A percentile compares a stretch with the other conserved stretches of the same genome.
Evolutionary conservation across 768 basidiomycete species (phyloP).

Genomic region (Tephrocybe sp.): DNA sequence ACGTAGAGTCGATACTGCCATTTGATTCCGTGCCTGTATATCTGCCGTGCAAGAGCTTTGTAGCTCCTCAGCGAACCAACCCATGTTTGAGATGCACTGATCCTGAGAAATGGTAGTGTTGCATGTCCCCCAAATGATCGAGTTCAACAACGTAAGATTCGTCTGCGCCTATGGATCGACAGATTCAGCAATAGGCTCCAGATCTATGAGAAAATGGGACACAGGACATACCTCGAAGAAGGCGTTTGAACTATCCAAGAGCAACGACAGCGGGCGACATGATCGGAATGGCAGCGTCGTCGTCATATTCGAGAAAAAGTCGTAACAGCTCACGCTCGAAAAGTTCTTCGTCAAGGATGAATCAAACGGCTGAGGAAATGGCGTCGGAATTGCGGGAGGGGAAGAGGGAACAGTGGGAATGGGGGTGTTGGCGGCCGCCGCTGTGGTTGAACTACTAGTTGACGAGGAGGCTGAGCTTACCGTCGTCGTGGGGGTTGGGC

Average conservation of each 20-base stretch:
- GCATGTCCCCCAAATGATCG: slow-evolving; percentile 77
- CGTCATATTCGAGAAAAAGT: slow-evolving; percentile 79
- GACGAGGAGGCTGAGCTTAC: slow-evolving; percentile 10
- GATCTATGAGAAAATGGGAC: background rate
- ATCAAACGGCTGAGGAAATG: slow-evolving; percentile 79
- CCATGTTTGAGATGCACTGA: slow-evolving; percentile 69
- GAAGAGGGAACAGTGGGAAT: slow-evolving; percentile 49
- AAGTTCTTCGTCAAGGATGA: slow-evolving; percentile 62
- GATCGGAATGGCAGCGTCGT: slow-evolving; percentile 52
- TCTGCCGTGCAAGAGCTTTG: slow-evolving; percentile 54
- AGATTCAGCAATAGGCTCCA: background rate
- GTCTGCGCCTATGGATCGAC: slow-evolving; percentile 49
- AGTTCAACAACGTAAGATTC: slow-evolving; percentile 61
- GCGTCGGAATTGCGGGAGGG: slow-evolving; percentile 59
- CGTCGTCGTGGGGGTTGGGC: slow-evolving; percentile 15
- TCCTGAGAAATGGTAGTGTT: slow-evolving; percentile 48
- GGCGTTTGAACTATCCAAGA: slow-evolving; percentile 49
- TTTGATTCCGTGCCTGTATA: slow-evolving; percentile 44
- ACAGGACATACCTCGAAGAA: slow-evolving; percentile 51
- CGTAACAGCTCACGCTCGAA: slow-evolving; percentile 57
- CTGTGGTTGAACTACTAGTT: slow-evolving; percentile 18
- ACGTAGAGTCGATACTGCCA: slow-evolving; percentile 51
- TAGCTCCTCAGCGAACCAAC: slow-evolving; percentile 51
- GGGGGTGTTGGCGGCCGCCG: slow-evolving; percentile 23
- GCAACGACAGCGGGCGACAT: slow-evolving; percentile 76